Evolutionary conservation across 1,284 basidiomycete species (phyloP), one percentile per base, ranked within the genome.

Genomic region (Moniliella sp.): DNA sequence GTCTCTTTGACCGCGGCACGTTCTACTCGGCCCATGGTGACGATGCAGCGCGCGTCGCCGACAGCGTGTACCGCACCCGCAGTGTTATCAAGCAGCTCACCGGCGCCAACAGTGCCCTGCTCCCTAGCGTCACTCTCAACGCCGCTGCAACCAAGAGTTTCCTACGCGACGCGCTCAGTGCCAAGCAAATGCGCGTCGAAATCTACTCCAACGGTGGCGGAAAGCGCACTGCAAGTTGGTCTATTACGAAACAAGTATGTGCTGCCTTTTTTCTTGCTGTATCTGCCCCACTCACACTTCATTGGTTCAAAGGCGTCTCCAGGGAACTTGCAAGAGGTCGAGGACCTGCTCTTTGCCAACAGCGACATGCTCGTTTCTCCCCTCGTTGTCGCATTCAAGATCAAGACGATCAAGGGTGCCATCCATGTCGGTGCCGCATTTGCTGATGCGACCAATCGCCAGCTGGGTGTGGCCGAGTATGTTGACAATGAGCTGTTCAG

Each of bases 401-500:
- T 91, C 14, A 70, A 72, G 10, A 70, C 72, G n/a, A 62, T 65
- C 34, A 64, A 67, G n/a, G 64, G 63, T 4, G 48, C 55, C 26
- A 62, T 62, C 34, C 63, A 51, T 1, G 64, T 71, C n/a, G 70
- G 70, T 1, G 63, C 65, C 1, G 69, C 69, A 1, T 71, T 67
- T 40, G 65, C 67, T 10, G 70, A 72, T 49, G 67, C 67, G 12
- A 65, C 66, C 30, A 61, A 66, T 35, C 65, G 67, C 32, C 57
- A 62, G 27, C 56, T 72, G 16, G 63, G 70, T 62, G 43, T 93
- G 65, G 69, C 80, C 11, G 82, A 97, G 44, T 97, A 81, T 49
- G 73, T 76, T 1, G 91, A 99, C 55, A 91, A 88, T 49, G 91
- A 97, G 42, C 66, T 86, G 8, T 94, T 86, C 62, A 84, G 81